Base-by-base conservation (phyloP, 2,329 filamentous ascomycete genomes). In the Pleomassaria siparia region DNA sequence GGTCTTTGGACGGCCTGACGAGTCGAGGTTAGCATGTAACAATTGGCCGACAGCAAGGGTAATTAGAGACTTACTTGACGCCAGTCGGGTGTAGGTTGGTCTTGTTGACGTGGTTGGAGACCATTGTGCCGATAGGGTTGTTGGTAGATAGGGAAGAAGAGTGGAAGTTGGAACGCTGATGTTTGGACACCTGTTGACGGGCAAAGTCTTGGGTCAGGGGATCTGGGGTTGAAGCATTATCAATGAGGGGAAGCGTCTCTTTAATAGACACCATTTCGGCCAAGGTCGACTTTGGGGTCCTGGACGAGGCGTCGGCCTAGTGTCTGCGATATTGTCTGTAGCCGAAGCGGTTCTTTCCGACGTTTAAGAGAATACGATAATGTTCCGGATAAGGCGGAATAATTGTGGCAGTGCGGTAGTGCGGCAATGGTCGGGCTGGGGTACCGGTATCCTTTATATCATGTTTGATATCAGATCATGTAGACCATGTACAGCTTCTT, bases 71-170 rank as follows among this genome's bases (percentile, higher is more conserved):
- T 74, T 83, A 95, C 89, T 88, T 81, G 61, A 96, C 87, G 85
- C 91, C 91, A 72, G 84, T 79, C 55, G 91, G 91, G 82, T 96
- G 91, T 63, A 96, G 86, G 66, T 84, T 84, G 66, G 91, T 96
- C 80, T 91, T 92, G 84, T 96, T 96, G 69, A 96, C 83, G 63
- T 74, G 79, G 60, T 78, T 73, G 62, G 72, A 63, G 54, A 70
- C 70, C 73, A 76, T 77, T 46, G 43, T 69, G 63, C 40, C 36
- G 48, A 40, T 28, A 58, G 12, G 15, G 18, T 20, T 46, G 47
- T 54, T 46, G 49, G 58, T 44, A 4, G 63, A 80, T 67, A 82
- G 69, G 46, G 81, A 82, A 51, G 78, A 76, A 36, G 80, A 83
- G 60, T 83, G 80, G 63, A 80, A 83, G 62, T 82, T 80, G 65